Evolutionary conservation across 495 filamentous ascomycete species (phyloP).

Genomic region (Geopyxis carbonaria): DNA sequence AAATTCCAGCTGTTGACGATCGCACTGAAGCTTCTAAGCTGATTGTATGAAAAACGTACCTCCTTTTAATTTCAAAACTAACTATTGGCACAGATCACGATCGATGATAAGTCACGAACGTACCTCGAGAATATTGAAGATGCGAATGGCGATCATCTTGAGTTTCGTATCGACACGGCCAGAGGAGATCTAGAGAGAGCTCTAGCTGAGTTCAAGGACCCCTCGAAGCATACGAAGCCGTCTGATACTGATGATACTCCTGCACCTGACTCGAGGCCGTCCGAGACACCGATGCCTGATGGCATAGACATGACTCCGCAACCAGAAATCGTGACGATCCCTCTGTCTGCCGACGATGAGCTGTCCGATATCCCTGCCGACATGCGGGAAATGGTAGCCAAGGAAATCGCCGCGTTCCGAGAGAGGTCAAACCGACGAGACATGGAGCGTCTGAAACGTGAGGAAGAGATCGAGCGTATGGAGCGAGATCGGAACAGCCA

Average conservation of each 20-base stretch:
- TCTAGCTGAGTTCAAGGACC: constrained; percentile 56
- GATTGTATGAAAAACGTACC: constrained; percentile 8
- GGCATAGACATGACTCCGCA: constrained; percentile 25
- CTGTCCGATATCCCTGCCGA: constrained; percentile 88
- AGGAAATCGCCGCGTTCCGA: constrained; percentile 85
- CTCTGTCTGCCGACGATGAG: constrained; percentile 79
- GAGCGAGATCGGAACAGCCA: constrained; percentile 57
- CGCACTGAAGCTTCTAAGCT: constrained; percentile 15
- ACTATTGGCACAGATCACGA: constrained; percentile 46
- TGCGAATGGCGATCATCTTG: constrained; percentile 46
- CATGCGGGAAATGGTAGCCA: constrained; percentile 90
- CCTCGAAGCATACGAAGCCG: constrained; percentile 39
- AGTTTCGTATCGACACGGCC: constrained; percentile 50
- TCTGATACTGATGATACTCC: constrained; percentile 36
- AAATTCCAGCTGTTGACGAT: constrained; percentile 48
- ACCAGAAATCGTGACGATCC: constrained; percentile 77
- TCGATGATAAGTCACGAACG: constrained; percentile 63
- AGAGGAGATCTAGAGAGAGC: constrained; percentile 43
- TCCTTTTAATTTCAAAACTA: background rate
- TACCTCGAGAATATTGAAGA: constrained; percentile 69
- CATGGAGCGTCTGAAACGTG: constrained; percentile 64
- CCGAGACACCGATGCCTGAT: constrained; percentile 29
- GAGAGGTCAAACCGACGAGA: constrained; percentile 77
- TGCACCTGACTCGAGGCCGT: constrained; percentile 17
- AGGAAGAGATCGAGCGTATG: constrained; percentile 83